These are phyloP conservation scores for Ceratobasidium sp. DNA, from an alignment of 1,284 basidiomycete species.

Conservation along the genomic window DNA sequence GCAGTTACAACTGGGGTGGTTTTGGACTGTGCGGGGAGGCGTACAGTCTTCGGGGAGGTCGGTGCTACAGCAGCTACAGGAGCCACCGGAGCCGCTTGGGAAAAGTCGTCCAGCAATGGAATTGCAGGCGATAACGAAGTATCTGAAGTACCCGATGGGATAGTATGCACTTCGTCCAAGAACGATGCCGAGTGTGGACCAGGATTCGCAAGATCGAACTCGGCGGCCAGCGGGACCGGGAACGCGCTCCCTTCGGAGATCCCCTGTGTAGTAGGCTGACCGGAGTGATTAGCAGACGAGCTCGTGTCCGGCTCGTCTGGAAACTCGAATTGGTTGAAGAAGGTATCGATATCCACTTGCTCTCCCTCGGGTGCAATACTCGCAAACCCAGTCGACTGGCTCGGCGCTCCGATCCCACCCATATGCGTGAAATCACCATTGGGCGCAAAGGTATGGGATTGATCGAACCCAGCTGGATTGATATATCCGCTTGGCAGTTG, in stretches of 20 bases:
- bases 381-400: constrained; percentile 21
- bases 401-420: background rate
- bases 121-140: constrained; percentile 41
- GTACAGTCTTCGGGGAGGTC: constrained; percentile 6
- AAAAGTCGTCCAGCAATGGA: constrained; percentile 39
- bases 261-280: background rate
- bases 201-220: constrained; percentile 44
- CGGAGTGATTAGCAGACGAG: background rate
- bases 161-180: constrained; percentile 34
- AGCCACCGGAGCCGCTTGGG: background rate
- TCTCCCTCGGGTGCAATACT: constrained; percentile 37
- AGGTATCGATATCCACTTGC: constrained; percentile 43
- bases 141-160: constrained; percentile 30
- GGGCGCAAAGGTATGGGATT: background rate
- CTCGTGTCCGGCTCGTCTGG: background rate
- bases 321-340: constrained; percentile 46
- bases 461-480: background rate
- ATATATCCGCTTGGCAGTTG: background rate
- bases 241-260: background rate
- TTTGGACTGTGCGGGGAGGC: background rate
- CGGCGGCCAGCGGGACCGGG: constrained; percentile 36
- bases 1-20: background rate
- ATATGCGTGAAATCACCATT: background rate
- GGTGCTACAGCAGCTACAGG: background rate
- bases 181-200: constrained; percentile 36